Evolutionary conservation across 805 yeast genomes (phyloP), one percentile per base, ranked within the genome.

Genomic region (Kluyveromyces lactis): DNA sequence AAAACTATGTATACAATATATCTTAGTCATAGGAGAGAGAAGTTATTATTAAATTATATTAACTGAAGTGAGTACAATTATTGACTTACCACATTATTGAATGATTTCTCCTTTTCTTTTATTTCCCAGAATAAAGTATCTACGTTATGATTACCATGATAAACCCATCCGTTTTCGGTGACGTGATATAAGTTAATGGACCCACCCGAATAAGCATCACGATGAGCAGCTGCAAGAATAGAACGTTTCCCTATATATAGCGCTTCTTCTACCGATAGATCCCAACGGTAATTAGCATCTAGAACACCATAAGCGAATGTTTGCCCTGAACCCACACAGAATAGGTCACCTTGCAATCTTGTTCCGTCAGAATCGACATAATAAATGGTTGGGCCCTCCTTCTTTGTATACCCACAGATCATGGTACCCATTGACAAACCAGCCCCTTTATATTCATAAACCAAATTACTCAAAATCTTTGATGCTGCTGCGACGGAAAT

Each of bases 401-500:
- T 84, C 57, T 85, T 80, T 18, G 97, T 90, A 64, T 82, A 86
- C 18, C 98, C 98, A 71, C 97, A 92, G 51, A 92, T 73, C 98
- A 92, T 92, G 3, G 98, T 92, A 62, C 98, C 98, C 98, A 92
- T 92, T 11, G 95, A 83, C 45, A 92, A 72, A n/a, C 98, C 98
- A 77, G 89, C 84, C 40, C 98, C 98, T 66, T 92, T 92, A 69
- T 92, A 92, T 51, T 79, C 77, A 64, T 89, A 92, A 16, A 89
- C 92, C 64, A 90, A 73, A 59, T 92, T 92, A 41, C 90, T 71
- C 55, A 92, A 72, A 47, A 92, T 89, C 68, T 92, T 92, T 23
- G 95, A 85, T 8, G 98, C 97, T 9, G 97, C 95, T 24, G 96
- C 92, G 28, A 90, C 97, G 4, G 92, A 78, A 49, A 92, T 92